These are phyloP conservation scores for Incumbomyces delicatus DNA, from an alignment of 2,329 filamentous ascomycete genomes.

Conservation along the genomic window DNA sequence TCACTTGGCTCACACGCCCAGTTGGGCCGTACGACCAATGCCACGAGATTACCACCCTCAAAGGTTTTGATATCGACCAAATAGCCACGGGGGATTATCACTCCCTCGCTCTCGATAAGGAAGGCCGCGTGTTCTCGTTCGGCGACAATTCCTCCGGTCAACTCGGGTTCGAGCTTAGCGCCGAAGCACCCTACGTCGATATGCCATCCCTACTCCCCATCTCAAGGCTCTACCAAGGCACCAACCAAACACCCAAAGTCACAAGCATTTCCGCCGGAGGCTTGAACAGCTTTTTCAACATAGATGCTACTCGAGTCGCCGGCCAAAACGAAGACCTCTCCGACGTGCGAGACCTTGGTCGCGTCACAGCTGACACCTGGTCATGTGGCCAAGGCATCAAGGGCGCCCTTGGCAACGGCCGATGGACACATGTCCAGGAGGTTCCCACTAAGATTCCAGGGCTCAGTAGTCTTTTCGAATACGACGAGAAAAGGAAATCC, in stretches of 20 bases:
- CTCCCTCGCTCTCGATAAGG: constrained; percentile 65
- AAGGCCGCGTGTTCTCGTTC: constrained; percentile 73
- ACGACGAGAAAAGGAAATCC: constrained; percentile 60
- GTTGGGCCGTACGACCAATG: constrained; percentile 68
- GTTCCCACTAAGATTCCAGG: constrained; percentile 70
- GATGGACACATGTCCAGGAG: constrained; percentile 78
- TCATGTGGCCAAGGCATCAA: constrained; percentile 77
- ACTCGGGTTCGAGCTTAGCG: constrained; percentile 65
- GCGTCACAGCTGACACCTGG: constrained; percentile 68
- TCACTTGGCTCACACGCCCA: constrained; percentile 71
- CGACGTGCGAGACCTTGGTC: constrained; percentile 38
- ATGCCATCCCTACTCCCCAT: constrained; percentile 62
- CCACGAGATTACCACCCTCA: constrained; percentile 65
- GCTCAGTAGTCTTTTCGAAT: constrained; percentile 77
- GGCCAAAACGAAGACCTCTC: constrained; percentile 34
- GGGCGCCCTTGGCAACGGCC: constrained; percentile 72
- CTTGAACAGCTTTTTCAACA: constrained; percentile 73
- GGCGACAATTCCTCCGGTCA: constrained; percentile 91
- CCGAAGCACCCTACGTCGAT: constrained; percentile 54
- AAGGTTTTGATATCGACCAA: constrained; percentile 59
- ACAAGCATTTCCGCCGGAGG: constrained; percentile 79
- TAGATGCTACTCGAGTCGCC: constrained; percentile 61
- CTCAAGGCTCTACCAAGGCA: constrained; percentile 61
- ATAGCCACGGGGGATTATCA: constrained; percentile 83
- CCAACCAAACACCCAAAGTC: constrained; percentile 53